Evolutionary conservation across 306 rosid species (phyloP), one percentile per base, ranked within the genome.

Genomic region (Hippophae gyantsensis): DNA sequence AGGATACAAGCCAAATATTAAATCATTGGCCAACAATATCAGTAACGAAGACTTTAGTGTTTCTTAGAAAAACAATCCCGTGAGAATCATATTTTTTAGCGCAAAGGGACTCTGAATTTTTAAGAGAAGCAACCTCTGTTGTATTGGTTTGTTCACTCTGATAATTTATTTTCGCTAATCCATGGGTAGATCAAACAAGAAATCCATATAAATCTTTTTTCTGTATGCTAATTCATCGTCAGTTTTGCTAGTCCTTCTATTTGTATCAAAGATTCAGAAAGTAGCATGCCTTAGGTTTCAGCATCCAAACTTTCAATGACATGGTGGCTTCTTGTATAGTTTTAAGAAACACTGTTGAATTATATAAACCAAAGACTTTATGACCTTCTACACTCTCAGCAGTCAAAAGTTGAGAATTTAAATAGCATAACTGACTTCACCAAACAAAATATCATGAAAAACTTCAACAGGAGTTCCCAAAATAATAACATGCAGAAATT

Each of bases 401-500:
- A 18, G 1, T 18, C 38, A 32, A 4, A 32, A 32, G 38, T 32
- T 32, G 5, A 32, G 38, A 32, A 32, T 32, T 32, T 32, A 2
- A 32, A 32, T 32, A 32, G 38, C 38, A 32, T 32, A 32, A 32
- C 38, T 32, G 3, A 32, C 38, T 2, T 32, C 38, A 32, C 38
- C 38, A 32, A 18, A 32, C 38, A 32, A 32, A 32, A 32, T 32
- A 32, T 32, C 38, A 1, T 41, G 10, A 54, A 62, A 47, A 25
- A 43, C 56, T 38, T 55, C 42, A 64, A 50, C 23, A 42, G 50
- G 13, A 54, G 8, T 43, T 6, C 8, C 23, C 42, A n/a, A 60
- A 44, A 52, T 60, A 10, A 66, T 43, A 56, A 43, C 64, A 61
- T 52, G 58, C 54, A 68, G 56, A 38, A 43, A 41, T 27, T 14